These are phyloP conservation scores for Nosema muscidifuracis DNA, from an alignment of 371 early-diverging fungal species.

Conservation along the genomic window DNA sequence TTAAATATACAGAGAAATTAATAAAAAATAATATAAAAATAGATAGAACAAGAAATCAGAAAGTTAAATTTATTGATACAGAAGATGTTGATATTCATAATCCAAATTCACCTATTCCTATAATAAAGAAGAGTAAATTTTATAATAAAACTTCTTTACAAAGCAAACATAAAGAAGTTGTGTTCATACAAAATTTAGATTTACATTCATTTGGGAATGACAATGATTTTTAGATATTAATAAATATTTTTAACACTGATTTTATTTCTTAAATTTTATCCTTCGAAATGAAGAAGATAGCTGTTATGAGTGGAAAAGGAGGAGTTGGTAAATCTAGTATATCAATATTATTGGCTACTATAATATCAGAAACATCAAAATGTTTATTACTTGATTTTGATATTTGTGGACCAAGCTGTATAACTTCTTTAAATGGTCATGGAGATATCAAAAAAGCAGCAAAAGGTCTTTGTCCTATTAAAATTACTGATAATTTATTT, in stretches of 20 bases:
- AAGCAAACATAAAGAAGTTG: constrained; percentile 3
- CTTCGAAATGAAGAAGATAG: constrained; percentile 43
- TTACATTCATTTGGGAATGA: neutral
- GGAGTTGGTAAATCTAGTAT: constrained; percentile 88
- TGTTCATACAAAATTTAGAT: constrained; percentile 2
- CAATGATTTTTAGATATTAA: constrained; percentile 3
- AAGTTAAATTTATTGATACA: neutral
- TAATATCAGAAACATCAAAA: constrained; percentile 63
- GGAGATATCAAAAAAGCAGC: constrained; percentile 66
- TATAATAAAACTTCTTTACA: neutral
- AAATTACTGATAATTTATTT: constrained; percentile 65
- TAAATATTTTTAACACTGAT: neutral
- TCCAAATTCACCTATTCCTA: neutral
- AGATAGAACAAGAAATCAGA: neutral
- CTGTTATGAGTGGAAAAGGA: constrained; percentile 89
- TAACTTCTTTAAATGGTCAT: constrained; percentile 79
- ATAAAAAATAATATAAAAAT: neutral
- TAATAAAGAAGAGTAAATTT: neutral
- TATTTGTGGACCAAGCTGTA: constrained; percentile 94
- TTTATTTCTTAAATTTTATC: neutral
- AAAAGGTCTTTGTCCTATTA: constrained; percentile 57
- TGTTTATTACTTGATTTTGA: constrained; percentile 95
- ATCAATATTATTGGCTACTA: constrained; percentile 63
- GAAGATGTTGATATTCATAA: neutral
- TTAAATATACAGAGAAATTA: constrained; percentile 1